Base-by-base conservation (phyloP, 305 asterid species). In the Fraxinus xanthoxyloides region DNA sequence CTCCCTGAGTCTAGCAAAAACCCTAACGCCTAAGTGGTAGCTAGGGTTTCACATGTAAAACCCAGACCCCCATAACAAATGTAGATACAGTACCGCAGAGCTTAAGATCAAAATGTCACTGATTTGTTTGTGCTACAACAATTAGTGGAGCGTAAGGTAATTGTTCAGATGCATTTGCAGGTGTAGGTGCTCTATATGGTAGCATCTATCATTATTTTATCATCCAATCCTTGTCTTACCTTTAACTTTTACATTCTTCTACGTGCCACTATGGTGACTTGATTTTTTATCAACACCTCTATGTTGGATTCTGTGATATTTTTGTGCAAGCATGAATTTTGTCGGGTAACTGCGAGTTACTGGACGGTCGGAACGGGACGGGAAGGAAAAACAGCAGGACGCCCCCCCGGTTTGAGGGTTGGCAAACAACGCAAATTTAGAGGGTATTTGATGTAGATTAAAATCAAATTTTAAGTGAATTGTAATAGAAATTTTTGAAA, bases 121-220 rank as follows among this genome's bases (percentile, higher is more conserved):
- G 77, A 85, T 77, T 83, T 7, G 17, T 43, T 43, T 48, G 76
- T 21, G 82, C n/a, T 83, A 85, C 89, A 87, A 84, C 89, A 87
- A 84, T 81, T 65, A 82, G 82, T 76, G 84, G 87, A 75, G 87
- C 36, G 81, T 83, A 78, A 84, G 89, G 90, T 76, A 86, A 85
- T 10, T 89, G 89, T 80, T 87, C 90, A 80, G 91, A 90, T 88
- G 87, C 89, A 85, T 89, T 88, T 86, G 85, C 80, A 74, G 19
- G 85, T 26, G 77, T 61, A 54, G 26, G 24, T 79, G 81, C 65
- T 35, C 12, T 36, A 69, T 87, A 31, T 79, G 51, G 34, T 31
- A 31, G 34, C 10, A 8, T 40, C 10, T 40, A 2, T 40, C 10
- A 46, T 46, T 46, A 48, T 48, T 43, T 43, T 48, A 48, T 48